Evolutionary conservation across 2,329 filamentous ascomycete species (phyloP), one percentile per base, ranked within the genome.

Genomic region (Elsinoe perseae): DNA sequence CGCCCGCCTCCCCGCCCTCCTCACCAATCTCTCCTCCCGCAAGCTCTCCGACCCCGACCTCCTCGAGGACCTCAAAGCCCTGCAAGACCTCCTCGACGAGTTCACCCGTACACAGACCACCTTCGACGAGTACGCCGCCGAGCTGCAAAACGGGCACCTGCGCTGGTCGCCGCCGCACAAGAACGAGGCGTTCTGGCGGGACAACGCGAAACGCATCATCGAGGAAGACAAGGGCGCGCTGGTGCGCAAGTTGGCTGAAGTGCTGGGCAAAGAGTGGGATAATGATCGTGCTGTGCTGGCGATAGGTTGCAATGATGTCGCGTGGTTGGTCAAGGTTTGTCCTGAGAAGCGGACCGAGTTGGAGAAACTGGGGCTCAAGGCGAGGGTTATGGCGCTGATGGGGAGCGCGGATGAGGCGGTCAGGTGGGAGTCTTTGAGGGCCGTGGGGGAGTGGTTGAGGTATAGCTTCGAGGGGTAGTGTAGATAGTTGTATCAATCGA

Each of bases 91-190:
- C 54, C 84, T 95, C 59, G 89, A 95, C 61, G 90, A 95, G 67
- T 95, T 95, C 69, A 84, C 82, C 53, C 82, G 80, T 64, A 83
- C 80, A 23, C 82, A 85, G 62, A 85, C 81, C 1, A 85, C 82
- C 0, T 83, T 85, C 61, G 81, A 84, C 64, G 76, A 83, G 64
- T 85, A 87, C 69, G 83, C 89, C 4, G 87, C 87, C 56, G 91
- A 96, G 72, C 80, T 96, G 52, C 81, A 87, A 64, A 85, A 87
- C 2, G 91, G 91, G 32, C 90, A 95, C 68, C 79, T 96, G 56
- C 85, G 89, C 66, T 96, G 91, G 91, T 93, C 88, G 4, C 91
- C 91, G 27, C 90, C 91, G 36, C 91, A 96, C 73, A 85, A 87
- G 64, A 92, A 86, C 74, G 79, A 84, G 44, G 81, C 85, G 4